Evolutionary conservation across 2,329 filamentous ascomycete species (phyloP).

Genomic region (Fusarium sp.): DNA sequence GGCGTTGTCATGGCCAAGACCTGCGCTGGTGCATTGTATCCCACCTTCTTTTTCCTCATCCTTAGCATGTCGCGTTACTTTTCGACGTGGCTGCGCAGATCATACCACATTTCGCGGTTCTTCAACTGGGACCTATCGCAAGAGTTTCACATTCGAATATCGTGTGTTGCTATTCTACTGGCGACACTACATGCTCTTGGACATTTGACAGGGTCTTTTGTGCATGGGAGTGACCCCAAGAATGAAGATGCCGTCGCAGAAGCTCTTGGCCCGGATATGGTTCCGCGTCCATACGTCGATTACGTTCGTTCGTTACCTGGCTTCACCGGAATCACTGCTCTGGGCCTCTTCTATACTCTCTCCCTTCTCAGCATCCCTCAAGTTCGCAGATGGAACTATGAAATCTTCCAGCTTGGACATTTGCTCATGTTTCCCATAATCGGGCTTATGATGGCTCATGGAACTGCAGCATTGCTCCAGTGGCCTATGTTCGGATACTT

Average conservation of each 20-base stretch:
- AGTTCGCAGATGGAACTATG: slow-evolving; percentile 65
- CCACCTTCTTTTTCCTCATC: slow-evolving; percentile 70
- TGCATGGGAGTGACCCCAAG: slow-evolving; percentile 60
- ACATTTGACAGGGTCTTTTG: slow-evolving; percentile 66
- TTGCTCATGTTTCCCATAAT: slow-evolving; percentile 71
- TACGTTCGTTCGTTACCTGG: slow-evolving; percentile 64
- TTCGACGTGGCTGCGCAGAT: slow-evolving; percentile 65
- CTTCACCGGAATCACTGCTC: slow-evolving; percentile 62
- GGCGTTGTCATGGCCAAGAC: slow-evolving; percentile 69
- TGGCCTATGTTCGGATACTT: slow-evolving; percentile 70
- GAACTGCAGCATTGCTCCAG: slow-evolving; percentile 64
- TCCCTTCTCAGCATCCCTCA: slow-evolving; percentile 63
- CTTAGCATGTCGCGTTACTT: slow-evolving; percentile 70
- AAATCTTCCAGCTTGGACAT: slow-evolving; percentile 69
- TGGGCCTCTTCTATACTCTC: slow-evolving; percentile 65
- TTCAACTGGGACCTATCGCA: slow-evolving; percentile 70
- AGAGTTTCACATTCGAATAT: slow-evolving; percentile 68
- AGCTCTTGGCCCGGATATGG: slow-evolving; percentile 59
- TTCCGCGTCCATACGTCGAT: slow-evolving; percentile 59
- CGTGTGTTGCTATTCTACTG: slow-evolving; percentile 62
- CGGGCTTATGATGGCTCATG: slow-evolving; percentile 67
- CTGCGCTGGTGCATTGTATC: slow-evolving; percentile 67
- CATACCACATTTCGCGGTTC: slow-evolving; percentile 65
- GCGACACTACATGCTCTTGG: slow-evolving; percentile 67
- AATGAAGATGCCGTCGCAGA: slow-evolving; percentile 61